These are phyloP conservation scores for Fusarium sarcochroum DNA, from an alignment of 2,329 filamentous ascomycete species.

Conservation along the genomic window DNA sequence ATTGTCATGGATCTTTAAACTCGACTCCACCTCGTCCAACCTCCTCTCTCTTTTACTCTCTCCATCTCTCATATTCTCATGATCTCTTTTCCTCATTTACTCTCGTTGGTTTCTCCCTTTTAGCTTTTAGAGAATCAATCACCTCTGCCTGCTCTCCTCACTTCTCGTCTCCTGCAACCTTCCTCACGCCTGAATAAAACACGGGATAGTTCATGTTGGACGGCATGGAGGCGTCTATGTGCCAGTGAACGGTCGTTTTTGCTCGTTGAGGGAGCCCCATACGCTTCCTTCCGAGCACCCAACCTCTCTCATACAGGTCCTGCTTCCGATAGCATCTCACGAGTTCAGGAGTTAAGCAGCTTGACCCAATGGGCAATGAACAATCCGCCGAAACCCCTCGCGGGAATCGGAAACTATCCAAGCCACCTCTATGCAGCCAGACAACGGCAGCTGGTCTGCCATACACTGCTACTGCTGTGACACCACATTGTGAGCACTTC, in stretches of 20 bases:
- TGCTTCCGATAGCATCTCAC: constrained; percentile 32
- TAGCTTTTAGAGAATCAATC: constrained; percentile 11
- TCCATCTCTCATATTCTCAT: constrained; percentile 33
- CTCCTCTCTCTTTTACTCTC: constrained; percentile 33
- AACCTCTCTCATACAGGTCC: constrained; percentile 7
- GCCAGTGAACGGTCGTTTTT: constrained; percentile 41
- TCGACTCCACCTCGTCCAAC: constrained; percentile 48
- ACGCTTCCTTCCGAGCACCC: constrained; percentile 32
- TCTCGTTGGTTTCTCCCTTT: constrained; percentile 2
- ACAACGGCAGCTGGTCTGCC: constrained; percentile 59
- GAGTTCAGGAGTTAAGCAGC: constrained; percentile 26
- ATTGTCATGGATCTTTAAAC: constrained; percentile 48
- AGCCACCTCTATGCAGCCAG: constrained; percentile 61
- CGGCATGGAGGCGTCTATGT: constrained; percentile 46
- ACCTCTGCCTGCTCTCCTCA: neutral
- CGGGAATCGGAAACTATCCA: constrained; percentile 65
- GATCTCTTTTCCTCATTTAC: constrained; percentile 15
- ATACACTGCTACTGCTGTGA: constrained; percentile 52
- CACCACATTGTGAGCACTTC: constrained; percentile 46
- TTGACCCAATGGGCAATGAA: constrained; percentile 64
- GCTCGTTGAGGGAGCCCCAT: constrained; percentile 43
- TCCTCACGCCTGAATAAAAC: constrained; percentile 16
- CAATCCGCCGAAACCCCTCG: constrained; percentile 61
- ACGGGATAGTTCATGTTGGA: constrained; percentile 32
- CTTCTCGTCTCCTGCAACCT: constrained; percentile 13